Evolutionary conservation across 495 filamentous ascomycete species (phyloP).

Genomic region (Xylaria venustula): DNA sequence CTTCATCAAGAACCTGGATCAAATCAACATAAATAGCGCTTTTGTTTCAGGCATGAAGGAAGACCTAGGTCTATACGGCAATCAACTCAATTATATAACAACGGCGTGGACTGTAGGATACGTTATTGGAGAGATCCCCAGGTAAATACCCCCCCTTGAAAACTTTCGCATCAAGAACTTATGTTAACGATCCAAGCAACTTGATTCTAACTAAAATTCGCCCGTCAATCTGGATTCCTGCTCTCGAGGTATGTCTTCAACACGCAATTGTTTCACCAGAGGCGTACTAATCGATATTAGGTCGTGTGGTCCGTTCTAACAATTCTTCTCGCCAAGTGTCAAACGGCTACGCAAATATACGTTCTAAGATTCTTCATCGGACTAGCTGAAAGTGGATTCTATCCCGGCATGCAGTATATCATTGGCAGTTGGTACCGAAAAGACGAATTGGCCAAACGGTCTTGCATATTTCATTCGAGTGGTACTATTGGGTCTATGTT

Average conservation of each 20-base stretch:
- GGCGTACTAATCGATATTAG: not conserved
- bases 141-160: too few relatives aligned
- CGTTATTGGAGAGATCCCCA: constrained; percentile 61
- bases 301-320: constrained; percentile 56
- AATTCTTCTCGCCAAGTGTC: constrained; percentile 46
- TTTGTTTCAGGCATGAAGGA: constrained; percentile 62
- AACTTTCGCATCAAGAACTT: constrained; percentile 29
- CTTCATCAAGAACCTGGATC: constrained; percentile 60
- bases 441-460: constrained; percentile 56
- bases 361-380: constrained; percentile 59
- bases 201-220: constrained; percentile 44
- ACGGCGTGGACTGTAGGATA: constrained; percentile 64
- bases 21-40: constrained; percentile 57
- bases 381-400: constrained; percentile 45
- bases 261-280: constrained; percentile 46
- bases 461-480: constrained; percentile 62
- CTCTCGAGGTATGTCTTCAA: constrained; percentile 36
- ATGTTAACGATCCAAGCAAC: constrained; percentile 25
- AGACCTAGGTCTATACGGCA: constrained; percentile 56
- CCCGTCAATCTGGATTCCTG: constrained; percentile 60
- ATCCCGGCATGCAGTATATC: constrained; percentile 49
- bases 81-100: constrained; percentile 50
- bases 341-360: constrained; percentile 51
- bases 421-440: constrained; percentile 56
- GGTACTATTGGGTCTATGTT: constrained; percentile 56